phyloP scores from a whole-genome alignment of 2,329 filamentous ascomycete genomes.

The Trichoderma sp. region DNA sequence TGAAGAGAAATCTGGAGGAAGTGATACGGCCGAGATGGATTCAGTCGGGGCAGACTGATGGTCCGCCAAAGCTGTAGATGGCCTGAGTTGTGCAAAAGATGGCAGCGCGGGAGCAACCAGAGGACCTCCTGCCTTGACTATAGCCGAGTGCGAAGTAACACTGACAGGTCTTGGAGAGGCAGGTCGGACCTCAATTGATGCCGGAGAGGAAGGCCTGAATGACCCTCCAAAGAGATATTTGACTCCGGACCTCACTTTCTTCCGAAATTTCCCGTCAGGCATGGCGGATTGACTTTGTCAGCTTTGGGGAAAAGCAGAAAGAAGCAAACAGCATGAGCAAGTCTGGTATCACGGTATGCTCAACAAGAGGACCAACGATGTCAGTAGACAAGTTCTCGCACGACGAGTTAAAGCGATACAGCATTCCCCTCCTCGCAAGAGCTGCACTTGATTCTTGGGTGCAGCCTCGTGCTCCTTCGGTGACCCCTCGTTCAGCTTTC shows the following conservation, averaged over 20 bases:
- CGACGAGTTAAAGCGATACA: no score
- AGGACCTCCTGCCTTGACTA: no score
- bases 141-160: neutral
- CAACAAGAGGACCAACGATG: no score
- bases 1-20: neutral
- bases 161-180: neutral
- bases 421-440: no score
- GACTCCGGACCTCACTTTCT: no score
- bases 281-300: neutral
- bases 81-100: neutral
- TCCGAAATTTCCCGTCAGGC: neutral
- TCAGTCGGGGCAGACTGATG: neutral
- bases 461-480: no score
- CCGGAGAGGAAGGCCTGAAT: neutral
- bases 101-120: neutral
- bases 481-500: no score
- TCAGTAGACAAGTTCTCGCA: no score
- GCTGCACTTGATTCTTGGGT: no score
- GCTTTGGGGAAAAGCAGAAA: neutral
- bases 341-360: no score
- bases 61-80: neutral
- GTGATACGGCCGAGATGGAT: neutral
- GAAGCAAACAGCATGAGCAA: neutral
- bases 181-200: neutral
- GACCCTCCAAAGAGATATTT: neutral